Evolutionary conservation across 768 basidiomycete genomes (phyloP).

Genomic region (Lanmaoa rubissima): DNA sequence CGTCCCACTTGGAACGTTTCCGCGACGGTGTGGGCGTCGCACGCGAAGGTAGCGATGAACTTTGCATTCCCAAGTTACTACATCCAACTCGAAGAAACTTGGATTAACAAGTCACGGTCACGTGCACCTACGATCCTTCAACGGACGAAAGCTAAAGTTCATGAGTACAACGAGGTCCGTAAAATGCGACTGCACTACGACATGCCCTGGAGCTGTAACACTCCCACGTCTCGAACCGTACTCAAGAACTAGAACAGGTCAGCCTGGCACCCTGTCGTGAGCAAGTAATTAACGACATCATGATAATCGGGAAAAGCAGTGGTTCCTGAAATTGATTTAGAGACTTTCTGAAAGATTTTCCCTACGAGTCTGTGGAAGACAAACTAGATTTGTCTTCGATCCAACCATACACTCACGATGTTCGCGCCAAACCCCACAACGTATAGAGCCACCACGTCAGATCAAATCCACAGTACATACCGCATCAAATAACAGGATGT

Average conservation of each 20-base stretch:
- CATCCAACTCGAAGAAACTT: background rate
- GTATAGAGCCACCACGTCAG: slow-evolving; percentile 5
- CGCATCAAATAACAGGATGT: slow-evolving; percentile 2
- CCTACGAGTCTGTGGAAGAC: slow-evolving; percentile 13
- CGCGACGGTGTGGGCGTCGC: slow-evolving; percentile 53
- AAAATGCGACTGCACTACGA: background rate
- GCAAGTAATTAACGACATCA: background rate
- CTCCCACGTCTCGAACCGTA: slow-evolving; percentile 13
- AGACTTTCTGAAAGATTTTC: background rate
- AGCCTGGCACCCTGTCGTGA: background rate
- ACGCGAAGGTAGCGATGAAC: slow-evolving; percentile 21
- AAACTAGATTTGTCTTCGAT: slow-evolving; percentile 13
- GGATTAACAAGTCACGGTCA: slow-evolving; percentile 1
- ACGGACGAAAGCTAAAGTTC: slow-evolving; percentile 15
- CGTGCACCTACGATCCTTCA: slow-evolving; percentile 10
- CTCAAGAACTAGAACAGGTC: slow-evolving; percentile 24
- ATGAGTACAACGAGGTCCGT: slow-evolving; percentile 22
- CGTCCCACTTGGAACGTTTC: slow-evolving; percentile 78
- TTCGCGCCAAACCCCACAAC: slow-evolving; percentile 8
- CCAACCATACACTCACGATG: background rate
- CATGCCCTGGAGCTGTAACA: background rate
- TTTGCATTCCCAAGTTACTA: slow-evolving; percentile 4
- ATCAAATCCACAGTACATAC: background rate
- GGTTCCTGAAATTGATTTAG: slow-evolving; percentile 18
- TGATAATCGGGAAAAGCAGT: slow-evolving; percentile 12